These are phyloP conservation scores for Fimicolochytrium jonesii DNA, from an alignment of 192 early-diverging fungal species.

Conservation along the genomic window DNA sequence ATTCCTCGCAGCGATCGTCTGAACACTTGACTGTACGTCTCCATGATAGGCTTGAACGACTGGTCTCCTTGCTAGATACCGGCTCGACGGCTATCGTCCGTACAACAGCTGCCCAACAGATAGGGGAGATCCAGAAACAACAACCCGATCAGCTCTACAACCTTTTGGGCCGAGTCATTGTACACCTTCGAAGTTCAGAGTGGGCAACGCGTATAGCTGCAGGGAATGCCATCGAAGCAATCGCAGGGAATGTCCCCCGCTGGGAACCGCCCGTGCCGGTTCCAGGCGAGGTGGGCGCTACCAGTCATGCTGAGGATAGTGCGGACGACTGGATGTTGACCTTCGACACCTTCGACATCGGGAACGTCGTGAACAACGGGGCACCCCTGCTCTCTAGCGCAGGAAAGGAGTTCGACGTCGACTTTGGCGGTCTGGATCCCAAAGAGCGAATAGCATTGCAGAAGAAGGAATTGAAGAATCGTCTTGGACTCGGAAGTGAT, in stretches of 20 bases:
- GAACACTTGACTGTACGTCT: no score
- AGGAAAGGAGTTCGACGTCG: conserved; percentile 88
- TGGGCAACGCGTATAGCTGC: conserved; percentile 98
- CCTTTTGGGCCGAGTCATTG: conserved; percentile 74
- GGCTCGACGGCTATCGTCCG: conserved; percentile 86
- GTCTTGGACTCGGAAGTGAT: conserved; percentile 81
- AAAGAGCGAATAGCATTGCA: conserved; percentile 78
- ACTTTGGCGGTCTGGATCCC: conserved; percentile 68
- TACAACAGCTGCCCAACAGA: conserved; percentile 87
- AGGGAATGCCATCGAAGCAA: conserved; percentile 83
- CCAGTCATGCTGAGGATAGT: neutral
- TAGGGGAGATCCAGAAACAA: conserved; percentile 91
- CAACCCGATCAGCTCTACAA: conserved; percentile 89
- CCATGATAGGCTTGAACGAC: conserved; percentile 88
- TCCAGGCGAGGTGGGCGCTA: conserved; percentile 9
- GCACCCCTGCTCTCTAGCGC: conserved; percentile 76
- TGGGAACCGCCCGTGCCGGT: conserved; percentile 53
- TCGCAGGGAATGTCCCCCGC: conserved; percentile 81
- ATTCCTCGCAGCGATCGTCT: no score
- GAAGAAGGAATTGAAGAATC: conserved; percentile 73
- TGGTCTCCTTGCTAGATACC: conserved; percentile 89
- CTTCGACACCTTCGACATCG: conserved; percentile 83
- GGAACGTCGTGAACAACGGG: conserved; percentile 72
- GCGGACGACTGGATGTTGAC: conserved; percentile 25
- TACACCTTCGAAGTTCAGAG: conserved; percentile 78